Base-by-base conservation (phyloP, 1,284 basidiomycete genomes). In the Cryptococcus wingfieldii region DNA sequence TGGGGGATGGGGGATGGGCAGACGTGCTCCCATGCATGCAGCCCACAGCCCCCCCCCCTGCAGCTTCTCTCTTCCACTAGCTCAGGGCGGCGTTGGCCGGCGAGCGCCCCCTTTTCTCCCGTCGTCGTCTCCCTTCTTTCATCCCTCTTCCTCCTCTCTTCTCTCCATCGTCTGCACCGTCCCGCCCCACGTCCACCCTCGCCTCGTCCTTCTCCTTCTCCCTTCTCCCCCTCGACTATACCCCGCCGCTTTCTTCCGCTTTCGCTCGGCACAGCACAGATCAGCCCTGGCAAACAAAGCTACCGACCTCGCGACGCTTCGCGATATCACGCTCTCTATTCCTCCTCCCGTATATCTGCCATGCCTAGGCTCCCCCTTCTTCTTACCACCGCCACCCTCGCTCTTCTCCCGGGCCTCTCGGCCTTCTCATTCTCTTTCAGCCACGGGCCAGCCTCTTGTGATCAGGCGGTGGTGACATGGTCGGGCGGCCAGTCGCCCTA, bases 401-500 rank as follows among this genome's bases (percentile, higher is more conserved):
- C 48, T 28, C 53, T 55, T 42, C 18, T 55, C 14, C 51, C 55
- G 6, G 18, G 56, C 23, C 47, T 53, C 16, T 34, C 34, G 6
- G 60, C 54, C 8, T 63, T 69, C 54, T 61, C 59, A 16, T 71
- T 73, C 61, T 44, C 54, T 27, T 47, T 71, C 52, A 39, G 46
- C 39, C 53, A 57, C 8, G 38, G 39, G 4, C 58, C 64, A 16
- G 57, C 53, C 6, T 57, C 65, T 58, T 74, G 72, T 57, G 67
- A 66, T 4, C 19, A 31, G 13, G 55, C 58, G 10, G 51, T 56
- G 10, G 51, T 74, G 12, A 54, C 49, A 12, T 74, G 67, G 66
- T 39, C 54, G 7, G 64, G 59, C 8, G 72, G 72, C 18, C 49
- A 50, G 14, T 59, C 65, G 8, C 72, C 72, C 8, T 71, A 66